A percentile compares a stretch with the other conserved stretches of the same genome.
Evolutionary conservation across 2,329 filamentous ascomycete species (phyloP).

Genomic region (Coniella lustricola): DNA sequence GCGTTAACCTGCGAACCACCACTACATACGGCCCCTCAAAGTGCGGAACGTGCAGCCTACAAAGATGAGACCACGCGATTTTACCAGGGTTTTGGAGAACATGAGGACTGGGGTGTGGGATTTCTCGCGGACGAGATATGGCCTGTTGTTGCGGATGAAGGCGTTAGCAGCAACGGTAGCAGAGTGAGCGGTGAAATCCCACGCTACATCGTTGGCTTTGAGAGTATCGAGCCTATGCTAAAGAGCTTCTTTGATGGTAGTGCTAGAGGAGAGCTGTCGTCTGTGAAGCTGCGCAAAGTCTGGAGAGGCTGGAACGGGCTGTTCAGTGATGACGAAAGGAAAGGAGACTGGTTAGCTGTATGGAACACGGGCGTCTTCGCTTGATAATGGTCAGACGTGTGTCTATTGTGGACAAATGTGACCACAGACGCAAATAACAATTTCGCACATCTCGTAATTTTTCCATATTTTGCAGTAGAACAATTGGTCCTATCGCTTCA

Average conservation of each 20-base stretch:
- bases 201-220: constrained; percentile 54
- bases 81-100: constrained; percentile 52
- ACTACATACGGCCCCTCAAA: constrained; percentile 53
- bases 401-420: too few species aligned
- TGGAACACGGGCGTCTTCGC: constrained; percentile 42
- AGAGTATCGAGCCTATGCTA: constrained; percentile 46
- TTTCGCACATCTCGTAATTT: too few species aligned
- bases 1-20: constrained; percentile 89
- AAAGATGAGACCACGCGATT: constrained; percentile 88
- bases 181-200: constrained; percentile 29
- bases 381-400: too few species aligned
- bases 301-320: constrained; percentile 55
- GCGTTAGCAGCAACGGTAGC: constrained; percentile 1
- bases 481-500: too few species aligned
- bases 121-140: constrained; percentile 54
- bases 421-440: too few species aligned
- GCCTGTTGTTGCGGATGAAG: constrained; percentile 18
- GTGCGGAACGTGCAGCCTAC: constrained; percentile 59
- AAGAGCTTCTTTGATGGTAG: constrained; percentile 34
- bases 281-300: constrained; percentile 37
- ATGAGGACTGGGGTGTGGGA: constrained; percentile 20
- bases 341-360: constrained; percentile 50
- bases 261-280: constrained; percentile 31
- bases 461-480: too few species aligned
- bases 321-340: constrained; percentile 55